phyloP scores from a whole-genome alignment of 108 stramenopile genomes.

The Cylindrotheca fusiformis region DNA sequence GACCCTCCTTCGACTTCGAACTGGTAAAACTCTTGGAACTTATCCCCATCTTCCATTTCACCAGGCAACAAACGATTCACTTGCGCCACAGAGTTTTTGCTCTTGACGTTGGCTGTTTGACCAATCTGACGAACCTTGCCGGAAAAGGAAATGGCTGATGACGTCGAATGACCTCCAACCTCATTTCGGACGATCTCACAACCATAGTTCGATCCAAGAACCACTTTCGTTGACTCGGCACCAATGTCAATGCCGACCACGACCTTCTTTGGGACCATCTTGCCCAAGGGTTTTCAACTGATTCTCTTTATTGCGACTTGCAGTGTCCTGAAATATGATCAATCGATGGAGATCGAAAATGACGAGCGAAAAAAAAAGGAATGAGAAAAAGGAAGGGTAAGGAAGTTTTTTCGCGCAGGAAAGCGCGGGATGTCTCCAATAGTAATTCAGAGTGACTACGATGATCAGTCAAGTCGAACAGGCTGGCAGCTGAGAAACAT shows the following conservation, averaged over 20 bases:
- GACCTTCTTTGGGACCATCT: not conserved
- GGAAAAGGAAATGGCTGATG: conserved; percentile 36
- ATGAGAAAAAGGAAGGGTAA: too few species aligned
- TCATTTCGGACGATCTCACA: conserved; percentile 54
- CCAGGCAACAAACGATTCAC: conserved; percentile 38
- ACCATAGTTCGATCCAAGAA: conserved; percentile 10
- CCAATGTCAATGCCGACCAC: conserved; percentile 51
- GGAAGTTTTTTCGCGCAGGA: too few species aligned
- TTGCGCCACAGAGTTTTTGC: conserved; percentile 31
- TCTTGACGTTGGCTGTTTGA: conserved; percentile 21
- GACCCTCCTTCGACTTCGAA: conserved; percentile 15
- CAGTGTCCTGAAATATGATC: too few species aligned
- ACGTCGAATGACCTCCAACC: conserved; percentile 41
- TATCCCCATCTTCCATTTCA: conserved; percentile 20
- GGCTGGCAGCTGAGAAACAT: too few species aligned
- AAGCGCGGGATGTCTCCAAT: too few species aligned
- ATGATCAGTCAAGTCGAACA: too few species aligned
- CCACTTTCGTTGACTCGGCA: conserved; percentile 43
- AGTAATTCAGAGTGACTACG: too few species aligned
- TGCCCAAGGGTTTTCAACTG: too few species aligned
- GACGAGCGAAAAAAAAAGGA: too few species aligned
- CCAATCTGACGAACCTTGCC: conserved; percentile 32
- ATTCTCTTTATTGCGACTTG: too few species aligned
- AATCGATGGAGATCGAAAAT: not conserved
- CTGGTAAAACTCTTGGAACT: conserved; percentile 19